These are phyloP conservation scores for Candida boleticola DNA, from an alignment of 805 yeast species.

Conservation along the genomic window DNA sequence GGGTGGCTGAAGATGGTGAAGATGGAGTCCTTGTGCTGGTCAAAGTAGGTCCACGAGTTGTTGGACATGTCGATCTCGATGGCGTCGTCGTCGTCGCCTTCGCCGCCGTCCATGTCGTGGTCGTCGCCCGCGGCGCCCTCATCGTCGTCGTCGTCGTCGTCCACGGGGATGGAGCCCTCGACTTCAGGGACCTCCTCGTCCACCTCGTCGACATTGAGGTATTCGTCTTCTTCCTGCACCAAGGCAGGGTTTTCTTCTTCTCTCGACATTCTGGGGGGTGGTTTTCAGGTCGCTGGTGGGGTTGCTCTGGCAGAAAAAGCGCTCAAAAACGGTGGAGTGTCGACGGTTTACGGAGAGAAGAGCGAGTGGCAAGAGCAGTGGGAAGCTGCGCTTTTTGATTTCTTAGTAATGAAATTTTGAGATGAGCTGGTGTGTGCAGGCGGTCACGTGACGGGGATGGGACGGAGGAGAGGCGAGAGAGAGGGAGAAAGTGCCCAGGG, in stretches of 20 bases:
- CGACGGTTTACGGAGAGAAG: too few species aligned
- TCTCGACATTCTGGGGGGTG: slow-evolving; percentile 2
- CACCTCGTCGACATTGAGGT: slow-evolving; percentile 26
- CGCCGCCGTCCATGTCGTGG: slow-evolving; percentile 23
- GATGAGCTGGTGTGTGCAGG: not conserved
- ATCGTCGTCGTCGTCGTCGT: slow-evolving; percentile 35
- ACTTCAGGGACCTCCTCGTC: slow-evolving; percentile 34
- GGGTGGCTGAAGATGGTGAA: slow-evolving; percentile 85
- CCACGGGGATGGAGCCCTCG: slow-evolving; percentile 32
- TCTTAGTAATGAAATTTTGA: not conserved
- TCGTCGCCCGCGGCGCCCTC: slow-evolving; percentile 24
- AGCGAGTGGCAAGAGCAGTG: not conserved
- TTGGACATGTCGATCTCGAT: slow-evolving; percentile 85
- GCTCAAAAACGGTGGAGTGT: too few species aligned
- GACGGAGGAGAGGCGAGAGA: too few species aligned
- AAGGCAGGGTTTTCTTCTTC: slow-evolving; percentile 2
- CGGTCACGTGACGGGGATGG: not conserved
- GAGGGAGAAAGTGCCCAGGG: too few species aligned
- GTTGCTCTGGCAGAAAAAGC: not conserved
- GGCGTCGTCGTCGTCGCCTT: slow-evolving; percentile 45
- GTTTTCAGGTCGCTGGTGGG: not conserved
- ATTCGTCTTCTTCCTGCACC: slow-evolving; percentile 25
- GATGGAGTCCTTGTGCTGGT: slow-evolving; percentile 83
- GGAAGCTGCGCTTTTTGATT: too few species aligned
- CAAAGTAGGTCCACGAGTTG: slow-evolving; percentile 88